Conservation (phyloP, 169 alveolate genomes). For the Plasmodium berghei region DNA sequence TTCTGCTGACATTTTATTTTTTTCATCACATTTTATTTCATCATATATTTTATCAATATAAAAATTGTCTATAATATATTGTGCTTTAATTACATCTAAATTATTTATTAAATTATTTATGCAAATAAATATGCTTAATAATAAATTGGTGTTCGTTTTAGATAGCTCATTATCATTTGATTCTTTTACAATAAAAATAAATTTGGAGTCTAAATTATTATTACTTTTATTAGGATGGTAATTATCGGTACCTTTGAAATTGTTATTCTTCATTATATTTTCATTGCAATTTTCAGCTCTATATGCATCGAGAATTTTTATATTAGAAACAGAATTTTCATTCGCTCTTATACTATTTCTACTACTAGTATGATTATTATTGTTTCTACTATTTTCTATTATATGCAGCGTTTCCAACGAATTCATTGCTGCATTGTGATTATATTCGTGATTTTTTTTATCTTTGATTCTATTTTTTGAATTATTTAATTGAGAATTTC, state of each 20-base stretch:
- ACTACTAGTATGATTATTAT: not conserved
- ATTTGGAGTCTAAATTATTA: constrained; percentile 1
- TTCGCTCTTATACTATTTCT: not conserved
- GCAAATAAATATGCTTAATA: constrained; percentile 58
- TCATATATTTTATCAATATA: constrained; percentile 23
- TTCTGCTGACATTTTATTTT: constrained; percentile 6
- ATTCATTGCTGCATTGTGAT: not conserved
- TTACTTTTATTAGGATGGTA: not conserved
- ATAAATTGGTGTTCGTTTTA: constrained; percentile 3
- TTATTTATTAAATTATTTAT: constrained; percentile 63
- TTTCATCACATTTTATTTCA: constrained; percentile 17
- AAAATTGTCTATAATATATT: constrained; percentile 15
- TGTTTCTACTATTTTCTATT: not conserved
- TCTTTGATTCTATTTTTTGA: not conserved
- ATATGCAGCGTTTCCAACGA: not conserved
- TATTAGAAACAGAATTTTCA: not conserved
- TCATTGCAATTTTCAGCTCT: not conserved
- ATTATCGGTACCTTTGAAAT: not conserved
- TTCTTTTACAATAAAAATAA: constrained; percentile 34
- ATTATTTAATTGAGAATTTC: not conserved
- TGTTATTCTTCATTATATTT: not conserved
- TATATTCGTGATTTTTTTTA: not conserved
- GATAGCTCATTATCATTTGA: not conserved
- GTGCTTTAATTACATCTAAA: constrained; percentile 30
- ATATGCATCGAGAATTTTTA: not conserved